A percentile compares a stretch with the other conserved stretches of the same genome.
Conservation (phyloP, 1,139 yeast species). For the Kluyveromyces sp. region DNA sequence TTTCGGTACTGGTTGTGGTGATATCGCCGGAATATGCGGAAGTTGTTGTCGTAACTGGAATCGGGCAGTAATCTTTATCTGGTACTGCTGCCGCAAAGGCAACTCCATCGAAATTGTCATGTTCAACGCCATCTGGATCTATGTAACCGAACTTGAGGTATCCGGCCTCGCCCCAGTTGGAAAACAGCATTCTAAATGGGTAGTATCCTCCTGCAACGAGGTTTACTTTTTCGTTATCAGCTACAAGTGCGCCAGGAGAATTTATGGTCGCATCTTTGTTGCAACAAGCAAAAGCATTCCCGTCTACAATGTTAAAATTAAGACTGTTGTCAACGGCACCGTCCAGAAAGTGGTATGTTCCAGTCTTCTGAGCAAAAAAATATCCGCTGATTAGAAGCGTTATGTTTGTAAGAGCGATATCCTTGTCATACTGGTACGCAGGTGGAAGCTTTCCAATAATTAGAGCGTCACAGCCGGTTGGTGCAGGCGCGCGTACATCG, state of each 20-base stretch:
- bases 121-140: slow-evolving; percentile 13
- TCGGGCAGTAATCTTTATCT: slow-evolving; percentile 10
- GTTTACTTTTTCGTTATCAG: slow-evolving; percentile 2
- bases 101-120: slow-evolving; percentile 6
- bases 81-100: slow-evolving; percentile 7
- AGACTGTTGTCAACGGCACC: slow-evolving; percentile 12
- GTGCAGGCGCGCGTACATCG: neutral
- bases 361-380: slow-evolving; percentile 11
- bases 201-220: slow-evolving; percentile 14
- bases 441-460: slow-evolving; percentile 5
- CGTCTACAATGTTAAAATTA: slow-evolving; percentile 12
- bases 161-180: slow-evolving; percentile 13
- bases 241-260: neutral
- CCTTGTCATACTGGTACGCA: slow-evolving; percentile 9
- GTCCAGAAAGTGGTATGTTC: slow-evolving; percentile 8
- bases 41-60: slow-evolving; percentile 4
- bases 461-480: slow-evolving; percentile 1
- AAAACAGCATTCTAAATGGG: slow-evolving; percentile 16
- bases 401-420: slow-evolving; percentile 10
- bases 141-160: slow-evolving; percentile 13
- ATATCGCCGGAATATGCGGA: slow-evolving; percentile 10
- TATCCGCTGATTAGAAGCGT: slow-evolving; percentile 13
- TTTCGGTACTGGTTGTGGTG: slow-evolving; percentile 11
- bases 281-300: slow-evolving; percentile 13
- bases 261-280: slow-evolving; percentile 1